These are phyloP conservation scores for Suhomyces choctaworum DNA, from an alignment of 1,139 yeast species.

Conservation along the genomic window DNA sequence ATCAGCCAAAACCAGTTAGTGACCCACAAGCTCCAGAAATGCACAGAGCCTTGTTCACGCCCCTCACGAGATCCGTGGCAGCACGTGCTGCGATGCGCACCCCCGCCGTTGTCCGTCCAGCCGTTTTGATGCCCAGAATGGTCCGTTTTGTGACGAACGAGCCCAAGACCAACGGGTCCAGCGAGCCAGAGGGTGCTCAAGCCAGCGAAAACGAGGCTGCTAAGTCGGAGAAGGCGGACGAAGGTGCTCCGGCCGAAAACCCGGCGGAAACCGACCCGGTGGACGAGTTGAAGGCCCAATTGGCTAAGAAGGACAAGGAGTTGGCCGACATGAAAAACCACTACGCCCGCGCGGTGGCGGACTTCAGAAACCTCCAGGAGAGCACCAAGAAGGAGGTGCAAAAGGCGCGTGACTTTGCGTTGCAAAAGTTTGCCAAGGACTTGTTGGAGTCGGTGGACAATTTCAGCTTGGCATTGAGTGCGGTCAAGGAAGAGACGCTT, in stretches of 20 bases:
- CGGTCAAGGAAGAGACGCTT: conserved; percentile 69
- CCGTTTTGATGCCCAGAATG: conserved; percentile 17
- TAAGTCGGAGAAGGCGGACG: conserved; percentile 14
- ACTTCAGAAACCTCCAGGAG: conserved; percentile 90
- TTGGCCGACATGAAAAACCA: conserved; percentile 80
- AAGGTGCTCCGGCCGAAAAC: conserved; percentile 16
- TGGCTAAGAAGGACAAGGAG: conserved; percentile 73
- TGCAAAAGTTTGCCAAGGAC: conserved; percentile 91
- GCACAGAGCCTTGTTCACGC: conserved; percentile 34
- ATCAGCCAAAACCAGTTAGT: background rate
- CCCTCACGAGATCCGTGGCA: conserved; percentile 28
- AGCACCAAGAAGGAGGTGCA: conserved; percentile 84
- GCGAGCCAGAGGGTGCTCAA: background rate
- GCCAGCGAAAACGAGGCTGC: conserved; percentile 12
- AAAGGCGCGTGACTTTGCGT: conserved; percentile 87
- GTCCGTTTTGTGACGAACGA: conserved; percentile 28
- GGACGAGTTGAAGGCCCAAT: conserved; percentile 53
- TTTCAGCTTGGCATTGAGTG: conserved; percentile 81
- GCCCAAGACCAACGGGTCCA: conserved; percentile 12
- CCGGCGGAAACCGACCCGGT: conserved; percentile 13
- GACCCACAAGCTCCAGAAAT: conserved; percentile 15
- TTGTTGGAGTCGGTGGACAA: conserved; percentile 88
- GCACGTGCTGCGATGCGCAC: conserved; percentile 19
- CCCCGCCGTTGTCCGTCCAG: conserved; percentile 22
- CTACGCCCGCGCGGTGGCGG: conserved; percentile 83